Evolutionary conservation across 176 grass and related monocot genomes (phyloP).

Genomic region (maize (Zea mays)): Zm-B73-REFERENCE-NAM-5.0 NC_050101.1:175341001-175341500

Average conservation of each 20-base stretch:
- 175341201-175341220: not conserved
- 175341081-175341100: conserved; percentile 50
- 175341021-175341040: conserved; percentile 1
- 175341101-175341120: conserved; percentile 25
- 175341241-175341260: not conserved
- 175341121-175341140: conserved; percentile 27
- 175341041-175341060: not conserved
- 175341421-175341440: conserved; percentile 51
- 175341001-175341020: too few relatives aligned
- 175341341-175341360: not conserved
- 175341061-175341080: conserved; percentile 15
- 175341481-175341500: conserved; percentile 28
- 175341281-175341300: not conserved
- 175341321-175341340: conserved; percentile 29
- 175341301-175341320: conserved; percentile 20
- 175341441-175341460: conserved; percentile 5
- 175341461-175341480: not conserved
- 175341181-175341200: conserved; percentile 11
- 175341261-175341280: not conserved
- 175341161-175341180: conserved; percentile 37
- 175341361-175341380: not conserved
- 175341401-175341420: conserved; percentile 7
- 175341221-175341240: conserved; percentile 26
- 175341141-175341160: conserved; percentile 36
- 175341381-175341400: conserved; percentile 18